A percentile compares a stretch with the other conserved stretches of the same genome.
phyloP scores from a whole-genome alignment of 225 moss, liverwort and hornwort species.

The Asterella californica region DNA sequence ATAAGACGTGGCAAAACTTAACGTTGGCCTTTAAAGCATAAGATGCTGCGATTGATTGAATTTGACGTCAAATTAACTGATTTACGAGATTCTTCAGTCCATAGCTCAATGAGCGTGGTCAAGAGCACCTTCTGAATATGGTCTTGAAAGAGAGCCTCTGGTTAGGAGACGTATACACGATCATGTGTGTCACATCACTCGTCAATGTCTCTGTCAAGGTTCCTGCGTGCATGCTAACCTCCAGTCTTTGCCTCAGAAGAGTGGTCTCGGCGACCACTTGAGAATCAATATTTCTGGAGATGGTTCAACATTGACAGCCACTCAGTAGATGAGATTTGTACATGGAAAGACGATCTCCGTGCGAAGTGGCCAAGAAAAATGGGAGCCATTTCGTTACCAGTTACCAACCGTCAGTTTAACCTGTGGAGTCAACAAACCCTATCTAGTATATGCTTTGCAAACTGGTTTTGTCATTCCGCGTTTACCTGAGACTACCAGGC shows the following conservation, averaged over 20 bases:
- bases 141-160: slow-evolving; percentile 51
- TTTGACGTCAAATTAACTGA: not conserved
- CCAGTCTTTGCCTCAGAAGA: slow-evolving; percentile 67
- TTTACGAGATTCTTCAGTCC: not conserved
- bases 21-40: no score
- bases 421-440: not conserved
- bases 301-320: slow-evolving; percentile 1
- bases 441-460: not conserved
- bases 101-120: not conserved
- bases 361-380: not conserved
- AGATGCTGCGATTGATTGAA: not conserved
- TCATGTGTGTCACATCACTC: slow-evolving; percentile 70
- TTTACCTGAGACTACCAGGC: not conserved
- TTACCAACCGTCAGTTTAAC: not conserved
- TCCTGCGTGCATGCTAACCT: slow-evolving; percentile 83
- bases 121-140: slow-evolving; percentile 55
- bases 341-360: not conserved
- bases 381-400: not conserved
- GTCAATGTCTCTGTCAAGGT: slow-evolving; percentile 46
- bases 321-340: not conserved
- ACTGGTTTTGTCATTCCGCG: not conserved
- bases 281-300: slow-evolving; percentile 69
- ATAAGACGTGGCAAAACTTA: not conserved
- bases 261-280: slow-evolving; percentile 55
- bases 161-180: slow-evolving; percentile 58